A percentile compares a stretch with the other conserved stretches of the same genome.
Conservation (phyloP, 1,284 basidiomycete genomes). For the Fomitopsis pinicola region DNA sequence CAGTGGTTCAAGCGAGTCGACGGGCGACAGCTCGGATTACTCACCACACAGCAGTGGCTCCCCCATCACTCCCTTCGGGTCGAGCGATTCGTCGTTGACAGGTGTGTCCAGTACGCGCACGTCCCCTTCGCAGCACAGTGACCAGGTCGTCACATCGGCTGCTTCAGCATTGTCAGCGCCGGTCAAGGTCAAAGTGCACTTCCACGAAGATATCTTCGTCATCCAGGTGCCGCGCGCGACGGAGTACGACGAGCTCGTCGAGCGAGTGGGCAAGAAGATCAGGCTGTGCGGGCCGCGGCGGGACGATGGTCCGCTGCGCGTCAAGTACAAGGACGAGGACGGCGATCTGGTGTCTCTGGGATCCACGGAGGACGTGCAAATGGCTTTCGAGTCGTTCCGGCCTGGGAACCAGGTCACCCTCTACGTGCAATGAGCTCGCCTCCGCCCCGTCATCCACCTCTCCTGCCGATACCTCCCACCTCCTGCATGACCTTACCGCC, state of each 20-base stretch:
- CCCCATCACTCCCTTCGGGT: conserved; percentile 82
- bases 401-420: conserved; percentile 73
- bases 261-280: conserved; percentile 91
- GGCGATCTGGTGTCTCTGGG: conserved; percentile 85
- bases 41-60: conserved; percentile 77
- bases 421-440: conserved; percentile 55
- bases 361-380: conserved; percentile 86
- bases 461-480: conserved; percentile 7
- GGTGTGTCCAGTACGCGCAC: conserved; percentile 45
- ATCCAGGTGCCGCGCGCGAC: conserved; percentile 82
- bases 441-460: conserved; percentile 2
- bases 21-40: conserved; percentile 73
- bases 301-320: conserved; percentile 71
- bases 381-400: conserved; percentile 80
- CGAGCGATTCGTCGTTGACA: conserved; percentile 71
- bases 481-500: not conserved
- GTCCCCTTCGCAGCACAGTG: conserved; percentile 46
- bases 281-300: conserved; percentile 78
- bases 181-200: conserved; percentile 86
- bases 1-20: conserved; percentile 78
- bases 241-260: conserved; percentile 78
- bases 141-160: conserved; percentile 30
- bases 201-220: conserved; percentile 87
- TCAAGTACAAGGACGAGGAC: conserved; percentile 89
- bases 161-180: conserved; percentile 31